A percentile compares a stretch with the other conserved stretches of the same genome.
These are phyloP conservation scores for Prinsepia uniflora DNA, from an alignment of 306 rosid genomes.

Conservation along the genomic window DNA sequence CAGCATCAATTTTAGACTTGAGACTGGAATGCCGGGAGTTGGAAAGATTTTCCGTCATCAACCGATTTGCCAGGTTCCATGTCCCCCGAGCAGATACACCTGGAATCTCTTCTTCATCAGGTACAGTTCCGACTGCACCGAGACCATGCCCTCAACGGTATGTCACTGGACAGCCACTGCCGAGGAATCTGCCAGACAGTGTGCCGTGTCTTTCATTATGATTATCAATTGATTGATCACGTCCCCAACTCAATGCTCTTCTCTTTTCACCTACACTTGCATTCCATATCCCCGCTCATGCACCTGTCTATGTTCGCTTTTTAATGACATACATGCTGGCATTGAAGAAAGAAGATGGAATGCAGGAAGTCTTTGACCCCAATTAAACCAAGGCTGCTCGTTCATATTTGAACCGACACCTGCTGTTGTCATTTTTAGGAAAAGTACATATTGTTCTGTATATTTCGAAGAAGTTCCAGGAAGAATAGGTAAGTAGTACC, in stretches of 20 bases:
- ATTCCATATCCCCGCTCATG: slow-evolving; percentile 24
- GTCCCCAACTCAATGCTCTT: slow-evolving; percentile 23
- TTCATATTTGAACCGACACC: slow-evolving; percentile 40
- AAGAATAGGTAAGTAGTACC: slow-evolving; percentile 35
- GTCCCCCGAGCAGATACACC: slow-evolving; percentile 38
- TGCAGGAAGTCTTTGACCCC: slow-evolving; percentile 18
- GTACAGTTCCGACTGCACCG: slow-evolving; percentile 15
- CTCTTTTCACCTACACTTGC: slow-evolving; percentile 18
- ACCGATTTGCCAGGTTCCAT: slow-evolving; percentile 60
- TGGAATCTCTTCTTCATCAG: slow-evolving; percentile 35
- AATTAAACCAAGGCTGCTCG: slow-evolving; percentile 30
- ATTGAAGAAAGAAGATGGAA: slow-evolving; percentile 32
- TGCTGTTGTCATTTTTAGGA: slow-evolving; percentile 43
- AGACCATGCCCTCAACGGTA: slow-evolving; percentile 39
- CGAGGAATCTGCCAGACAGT: slow-evolving; percentile 48
- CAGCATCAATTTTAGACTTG: slow-evolving; percentile 38
- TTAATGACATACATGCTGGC: slow-evolving; percentile 28
- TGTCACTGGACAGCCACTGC: slow-evolving; percentile 43
- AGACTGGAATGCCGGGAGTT: slow-evolving; percentile 50
- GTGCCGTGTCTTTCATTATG: slow-evolving; percentile 51
- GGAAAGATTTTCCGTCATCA: slow-evolving; percentile 52
- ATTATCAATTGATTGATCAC: slow-evolving; percentile 23
- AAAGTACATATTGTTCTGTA: slow-evolving; percentile 49
- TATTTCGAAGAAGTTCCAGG: slow-evolving; percentile 38
- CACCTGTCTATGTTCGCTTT: slow-evolving; percentile 21